Evolutionary conservation across 495 filamentous ascomycete species (phyloP).

Genomic region (Wilcoxina mikolae): DNA sequence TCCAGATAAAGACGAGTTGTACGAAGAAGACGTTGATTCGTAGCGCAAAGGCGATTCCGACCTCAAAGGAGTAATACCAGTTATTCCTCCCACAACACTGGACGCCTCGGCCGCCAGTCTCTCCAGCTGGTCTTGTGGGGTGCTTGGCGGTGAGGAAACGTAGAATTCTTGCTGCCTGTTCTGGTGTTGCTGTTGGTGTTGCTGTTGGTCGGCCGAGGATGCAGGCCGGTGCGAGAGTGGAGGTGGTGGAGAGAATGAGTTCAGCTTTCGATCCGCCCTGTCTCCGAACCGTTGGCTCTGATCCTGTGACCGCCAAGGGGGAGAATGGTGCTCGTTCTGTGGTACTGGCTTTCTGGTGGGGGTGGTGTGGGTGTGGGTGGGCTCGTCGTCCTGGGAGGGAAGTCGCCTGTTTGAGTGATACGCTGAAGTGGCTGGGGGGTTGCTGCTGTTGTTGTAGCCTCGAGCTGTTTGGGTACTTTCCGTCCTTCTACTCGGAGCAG

Average conservation of each 20-base stretch:
- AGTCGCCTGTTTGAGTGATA: not conserved
- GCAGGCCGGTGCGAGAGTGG: conserved; percentile 18
- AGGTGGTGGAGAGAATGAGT: conserved; percentile 15
- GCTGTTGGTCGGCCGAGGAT: conserved; percentile 15
- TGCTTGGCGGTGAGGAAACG: conserved; percentile 11
- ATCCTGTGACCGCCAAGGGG: conserved; percentile 7
- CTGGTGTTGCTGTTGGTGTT: conserved; percentile 12
- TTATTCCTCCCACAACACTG: conserved; percentile 20
- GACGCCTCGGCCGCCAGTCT: conserved; percentile 25
- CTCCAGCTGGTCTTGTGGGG: conserved; percentile 25
- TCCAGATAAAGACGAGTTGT: conserved; percentile 14
- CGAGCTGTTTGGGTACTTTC: not conserved
- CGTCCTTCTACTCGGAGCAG: not conserved
- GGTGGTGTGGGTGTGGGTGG: not conserved
- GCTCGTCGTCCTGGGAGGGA: not conserved
- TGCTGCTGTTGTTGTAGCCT: not conserved
- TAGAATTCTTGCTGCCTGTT: not conserved
- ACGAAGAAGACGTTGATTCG: conserved; percentile 10
- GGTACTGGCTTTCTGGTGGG: not conserved
- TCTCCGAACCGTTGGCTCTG: conserved; percentile 13
- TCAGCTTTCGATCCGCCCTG: conserved; percentile 11
- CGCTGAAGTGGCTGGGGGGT: not conserved
- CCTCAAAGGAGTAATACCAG: conserved; percentile 7
- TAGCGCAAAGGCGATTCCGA: conserved; percentile 8
- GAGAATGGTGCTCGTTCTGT: not conserved